A percentile compares a stretch with the other conserved stretches of the same genome.
These are phyloP conservation scores for Linum lewisii DNA, from an alignment of 345 rosid species.

Conservation along the genomic window DNA sequence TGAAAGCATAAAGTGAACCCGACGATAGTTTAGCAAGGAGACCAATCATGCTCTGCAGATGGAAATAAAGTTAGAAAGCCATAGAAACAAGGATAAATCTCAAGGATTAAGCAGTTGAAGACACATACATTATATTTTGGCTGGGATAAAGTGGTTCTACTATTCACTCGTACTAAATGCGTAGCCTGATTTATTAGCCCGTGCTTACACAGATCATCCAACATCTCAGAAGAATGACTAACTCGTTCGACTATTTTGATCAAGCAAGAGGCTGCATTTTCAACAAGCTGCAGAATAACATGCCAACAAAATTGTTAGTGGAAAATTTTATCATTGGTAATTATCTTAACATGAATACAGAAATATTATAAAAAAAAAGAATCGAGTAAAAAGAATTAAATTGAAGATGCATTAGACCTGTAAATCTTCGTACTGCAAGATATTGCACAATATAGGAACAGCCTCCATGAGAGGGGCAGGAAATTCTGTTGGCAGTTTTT, in stretches of 20 bases:
- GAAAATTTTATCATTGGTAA: constrained; percentile 4
- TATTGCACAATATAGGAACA: constrained; percentile 76
- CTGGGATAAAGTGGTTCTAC: constrained; percentile 71
- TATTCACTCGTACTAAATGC: constrained; percentile 52
- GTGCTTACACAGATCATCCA: constrained; percentile 71
- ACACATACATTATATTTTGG: constrained; percentile 59
- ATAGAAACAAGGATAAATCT: neutral
- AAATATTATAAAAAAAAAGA: neutral
- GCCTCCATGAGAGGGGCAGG: constrained; percentile 58
- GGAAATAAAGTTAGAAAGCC: constrained; percentile 13
- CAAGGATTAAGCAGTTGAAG: constrained; percentile 8
- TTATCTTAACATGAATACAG: neutral
- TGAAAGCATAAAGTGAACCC: constrained; percentile 70
- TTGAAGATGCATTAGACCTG: constrained; percentile 33
- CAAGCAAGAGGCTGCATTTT: constrained; percentile 70
- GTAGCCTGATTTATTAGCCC: constrained; percentile 59
- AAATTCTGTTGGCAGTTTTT: constrained; percentile 63
- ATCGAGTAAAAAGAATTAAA: constrained; percentile 12
- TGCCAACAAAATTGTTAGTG: constrained; percentile 5
- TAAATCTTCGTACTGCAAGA: constrained; percentile 81
- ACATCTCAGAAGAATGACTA: constrained; percentile 50
- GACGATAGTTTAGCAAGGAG: constrained; percentile 67
- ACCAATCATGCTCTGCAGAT: constrained; percentile 73
- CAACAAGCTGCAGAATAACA: constrained; percentile 61
- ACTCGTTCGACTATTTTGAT: constrained; percentile 69